Conservation (phyloP, 768 basidiomycete genomes). For the Bullera alba region DNA sequence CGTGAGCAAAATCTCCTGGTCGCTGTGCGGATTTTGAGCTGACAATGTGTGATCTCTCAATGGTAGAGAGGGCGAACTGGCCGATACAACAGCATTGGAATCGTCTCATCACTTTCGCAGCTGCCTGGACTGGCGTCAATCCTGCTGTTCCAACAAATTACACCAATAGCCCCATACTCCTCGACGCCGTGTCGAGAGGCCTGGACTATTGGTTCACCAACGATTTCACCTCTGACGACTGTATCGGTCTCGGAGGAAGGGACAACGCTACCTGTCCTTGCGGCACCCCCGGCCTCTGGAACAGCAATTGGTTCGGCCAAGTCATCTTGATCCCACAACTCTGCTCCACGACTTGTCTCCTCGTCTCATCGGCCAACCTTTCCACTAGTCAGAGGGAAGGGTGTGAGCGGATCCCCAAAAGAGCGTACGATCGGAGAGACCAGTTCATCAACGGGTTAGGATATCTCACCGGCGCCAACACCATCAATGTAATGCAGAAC, state of each 20-base stretch:
- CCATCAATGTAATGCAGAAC: slow-evolving; percentile 59
- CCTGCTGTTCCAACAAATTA: slow-evolving; percentile 5
- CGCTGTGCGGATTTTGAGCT: neutral
- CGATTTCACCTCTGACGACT: slow-evolving; percentile 55
- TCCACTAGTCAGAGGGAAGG: slow-evolving; percentile 48
- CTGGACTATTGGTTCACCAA: slow-evolving; percentile 62
- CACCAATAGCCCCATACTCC: slow-evolving; percentile 35
- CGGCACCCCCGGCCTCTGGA: slow-evolving; percentile 54
- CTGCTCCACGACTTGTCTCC: slow-evolving; percentile 56
- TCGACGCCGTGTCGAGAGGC: slow-evolving; percentile 50
- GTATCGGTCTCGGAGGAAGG: slow-evolving; percentile 55
- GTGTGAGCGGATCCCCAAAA: slow-evolving; percentile 53
- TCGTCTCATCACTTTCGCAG: slow-evolving; percentile 30
- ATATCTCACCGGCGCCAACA: slow-evolving; percentile 59
- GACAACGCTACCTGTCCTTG: slow-evolving; percentile 53
- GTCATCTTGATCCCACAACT: slow-evolving; percentile 59
- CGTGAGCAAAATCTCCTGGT: slow-evolving; percentile 19
- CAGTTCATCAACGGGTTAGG: slow-evolving; percentile 50
- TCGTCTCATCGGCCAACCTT: slow-evolving; percentile 51
- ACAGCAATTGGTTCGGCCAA: slow-evolving; percentile 49
- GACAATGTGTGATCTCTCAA: neutral
- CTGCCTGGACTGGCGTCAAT: neutral
- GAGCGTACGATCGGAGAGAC: slow-evolving; percentile 54
- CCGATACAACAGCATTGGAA: slow-evolving; percentile 58
- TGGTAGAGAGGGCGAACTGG: slow-evolving; percentile 62